phyloP scores from a whole-genome alignment of 2,329 filamentous ascomycete species.

The Beauveria sp. region DNA sequence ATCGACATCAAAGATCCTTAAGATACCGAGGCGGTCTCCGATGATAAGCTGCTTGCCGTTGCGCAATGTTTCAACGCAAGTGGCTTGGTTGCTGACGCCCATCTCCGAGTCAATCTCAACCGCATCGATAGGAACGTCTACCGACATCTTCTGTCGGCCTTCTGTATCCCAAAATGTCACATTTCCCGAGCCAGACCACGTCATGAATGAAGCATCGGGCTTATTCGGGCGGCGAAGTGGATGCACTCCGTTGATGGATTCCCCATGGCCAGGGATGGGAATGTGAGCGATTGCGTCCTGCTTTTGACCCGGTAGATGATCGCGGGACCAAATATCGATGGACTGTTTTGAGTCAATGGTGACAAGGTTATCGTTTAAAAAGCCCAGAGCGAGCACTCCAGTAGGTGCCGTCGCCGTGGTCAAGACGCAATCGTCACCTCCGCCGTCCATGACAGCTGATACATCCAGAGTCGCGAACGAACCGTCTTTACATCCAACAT shows the following conservation, averaged over 20 bases:
- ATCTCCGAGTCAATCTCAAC: constrained; percentile 39
- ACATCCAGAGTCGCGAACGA: constrained; percentile 48
- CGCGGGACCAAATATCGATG: constrained; percentile 58
- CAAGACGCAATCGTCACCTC: constrained; percentile 28
- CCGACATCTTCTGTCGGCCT: constrained; percentile 57
- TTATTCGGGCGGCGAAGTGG: constrained; percentile 53
- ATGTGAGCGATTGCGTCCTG: constrained; percentile 36
- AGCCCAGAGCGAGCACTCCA: constrained; percentile 60
- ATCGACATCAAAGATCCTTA: constrained; percentile 60
- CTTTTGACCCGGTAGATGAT: constrained; percentile 34
- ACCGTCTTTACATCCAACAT: constrained; percentile 62
- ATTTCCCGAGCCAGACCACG: constrained; percentile 76
- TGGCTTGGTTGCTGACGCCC: constrained; percentile 50
- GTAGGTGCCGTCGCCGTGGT: constrained; percentile 29
- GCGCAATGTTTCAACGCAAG: constrained; percentile 51
- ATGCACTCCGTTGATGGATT: constrained; percentile 66
- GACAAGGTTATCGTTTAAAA: constrained; percentile 58
- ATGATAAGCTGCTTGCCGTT: constrained; percentile 63
- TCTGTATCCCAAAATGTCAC: constrained; percentile 76
- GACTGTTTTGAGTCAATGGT: constrained; percentile 69
- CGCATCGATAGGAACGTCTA: constrained; percentile 65
- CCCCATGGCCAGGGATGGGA: constrained; percentile 54
- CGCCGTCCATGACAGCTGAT: constrained; percentile 37
- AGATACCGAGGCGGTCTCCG: constrained; percentile 78
- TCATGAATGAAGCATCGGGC: constrained; percentile 68